These are phyloP conservation scores for Colletotrichum graminicola DNA, from an alignment of 2,329 filamentous ascomycete species.

Conservation along the genomic window DNA sequence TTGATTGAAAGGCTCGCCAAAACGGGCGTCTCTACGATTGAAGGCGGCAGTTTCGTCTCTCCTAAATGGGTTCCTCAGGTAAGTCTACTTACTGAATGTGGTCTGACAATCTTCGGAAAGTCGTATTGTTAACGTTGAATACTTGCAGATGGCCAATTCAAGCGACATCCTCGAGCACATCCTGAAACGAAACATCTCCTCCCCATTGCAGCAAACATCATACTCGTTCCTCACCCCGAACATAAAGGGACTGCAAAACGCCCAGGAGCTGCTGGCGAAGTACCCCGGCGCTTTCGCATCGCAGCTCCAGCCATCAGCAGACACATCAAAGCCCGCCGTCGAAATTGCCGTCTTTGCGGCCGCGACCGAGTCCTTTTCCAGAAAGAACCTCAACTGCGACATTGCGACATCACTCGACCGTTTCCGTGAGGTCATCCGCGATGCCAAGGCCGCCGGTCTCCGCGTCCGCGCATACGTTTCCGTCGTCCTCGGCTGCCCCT, in stretches of 20 bases:
- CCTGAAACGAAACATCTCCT: constrained; percentile 67
- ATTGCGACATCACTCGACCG: constrained; percentile 79
- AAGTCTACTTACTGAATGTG: constrained; percentile 34
- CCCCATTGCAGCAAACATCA: constrained; percentile 69
- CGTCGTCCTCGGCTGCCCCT: constrained; percentile 84
- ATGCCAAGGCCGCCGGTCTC: constrained; percentile 73
- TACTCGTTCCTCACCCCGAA: constrained; percentile 89
- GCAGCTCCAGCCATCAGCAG: constrained; percentile 59
- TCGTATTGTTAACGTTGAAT: constrained; percentile 11
- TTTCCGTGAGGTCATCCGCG: constrained; percentile 77
- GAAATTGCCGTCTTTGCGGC: constrained; percentile 86
- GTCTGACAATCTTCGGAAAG: background rate
- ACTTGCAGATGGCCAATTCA: constrained; percentile 79
- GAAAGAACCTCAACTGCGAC: constrained; percentile 85
- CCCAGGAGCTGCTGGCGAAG: constrained; percentile 62
- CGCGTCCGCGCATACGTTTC: constrained; percentile 85
- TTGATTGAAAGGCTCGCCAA: constrained; percentile 76
- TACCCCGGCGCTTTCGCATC: constrained; percentile 64
- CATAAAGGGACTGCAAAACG: constrained; percentile 76
- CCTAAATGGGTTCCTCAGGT: constrained; percentile 90
- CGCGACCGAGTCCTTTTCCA: constrained; percentile 83
- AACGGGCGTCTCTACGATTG: constrained; percentile 79
- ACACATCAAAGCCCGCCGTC: constrained; percentile 62
- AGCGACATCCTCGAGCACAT: constrained; percentile 79
- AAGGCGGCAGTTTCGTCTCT: constrained; percentile 85